A percentile compares a stretch with the other conserved stretches of the same genome.
These are phyloP conservation scores for Lagenaria siceraria DNA, from an alignment of 306 rosid genomes.

Conservation along the genomic window DNA sequence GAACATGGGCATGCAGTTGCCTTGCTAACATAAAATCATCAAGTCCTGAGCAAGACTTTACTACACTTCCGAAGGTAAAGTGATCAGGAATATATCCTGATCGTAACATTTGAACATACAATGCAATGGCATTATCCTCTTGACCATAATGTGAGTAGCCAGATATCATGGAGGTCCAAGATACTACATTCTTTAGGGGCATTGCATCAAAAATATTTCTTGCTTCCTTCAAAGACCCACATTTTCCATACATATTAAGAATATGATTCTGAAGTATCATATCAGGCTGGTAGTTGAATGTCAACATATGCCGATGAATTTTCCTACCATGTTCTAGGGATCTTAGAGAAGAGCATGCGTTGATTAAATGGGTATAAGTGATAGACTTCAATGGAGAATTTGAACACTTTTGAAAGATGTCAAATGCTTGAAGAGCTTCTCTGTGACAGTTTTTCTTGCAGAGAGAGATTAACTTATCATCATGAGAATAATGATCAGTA, in stretches of 20 bases:
- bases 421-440: slow-evolving; percentile 58
- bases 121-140: slow-evolving; percentile 36
- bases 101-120: slow-evolving; percentile 44
- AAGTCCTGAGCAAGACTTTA: slow-evolving; percentile 44
- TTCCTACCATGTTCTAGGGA: slow-evolving; percentile 45
- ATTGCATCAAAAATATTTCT: slow-evolving; percentile 48
- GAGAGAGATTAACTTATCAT: slow-evolving; percentile 30
- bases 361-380: slow-evolving; percentile 35
- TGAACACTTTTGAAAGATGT: slow-evolving; percentile 18
- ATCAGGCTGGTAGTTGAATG: slow-evolving; percentile 27
- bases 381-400: slow-evolving; percentile 26
- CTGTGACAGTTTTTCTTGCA: slow-evolving; percentile 33
- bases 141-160: slow-evolving; percentile 46
- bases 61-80: slow-evolving; percentile 58
- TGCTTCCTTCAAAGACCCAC: slow-evolving; percentile 61
- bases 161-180: slow-evolving; percentile 74
- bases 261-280: slow-evolving; percentile 51
- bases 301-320: slow-evolving; percentile 37
- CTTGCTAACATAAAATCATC: slow-evolving; percentile 38
- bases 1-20: slow-evolving; percentile 54
- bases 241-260: slow-evolving; percentile 63
- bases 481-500: slow-evolving; percentile 23
- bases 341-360: slow-evolving; percentile 46
- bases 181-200: slow-evolving; percentile 45
- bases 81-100: slow-evolving; percentile 49